Base-by-base conservation (phyloP, 768 basidiomycete genomes). In the Amanita brunnescens region DNA sequence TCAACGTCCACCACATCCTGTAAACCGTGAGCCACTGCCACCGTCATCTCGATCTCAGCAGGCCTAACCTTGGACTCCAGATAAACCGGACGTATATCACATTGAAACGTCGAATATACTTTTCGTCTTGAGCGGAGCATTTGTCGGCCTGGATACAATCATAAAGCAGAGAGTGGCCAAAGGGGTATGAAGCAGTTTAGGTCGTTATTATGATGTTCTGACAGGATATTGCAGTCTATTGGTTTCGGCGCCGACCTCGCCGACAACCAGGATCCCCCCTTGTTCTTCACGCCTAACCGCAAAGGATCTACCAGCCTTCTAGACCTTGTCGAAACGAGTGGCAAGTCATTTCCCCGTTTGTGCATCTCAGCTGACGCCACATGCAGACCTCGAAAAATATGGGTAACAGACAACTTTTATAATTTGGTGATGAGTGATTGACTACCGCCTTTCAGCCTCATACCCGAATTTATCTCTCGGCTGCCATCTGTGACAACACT, bases 71-170 rank as follows among this genome's bases (percentile, higher is more conserved):
- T 32, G 34, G 46, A 13, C 46, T 54, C 30, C 32, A 74, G 72
- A 69, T 24, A 87, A 78, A 60, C 74, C 82, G 0, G 90, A 91
- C 40, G 69, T 74, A 10, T 87, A 81, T 58, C 79, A 82, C 47
- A 83, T 93, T 33, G 87, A 93, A 64, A 95, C 92, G 0, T 81
- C 86, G 6, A 93, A 97, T 59, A 80, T 97, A 21, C 70, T 98
- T n/a, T 98, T 98, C 67, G 87, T 98, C 54, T 64, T 95, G 9
- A 93, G 91, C 45, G 95, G 95, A 1, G 95, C 95, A 1, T 96
- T 96, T 62, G 92, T 96, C 8, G 94, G 94, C 0, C 68, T 97
- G 44, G 93, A 96, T 38, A 79, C 73, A 46, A 68, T 97, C 21
- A 81, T 98, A 55, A 84, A 83, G 62, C 73, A 83, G 48, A 76